Conservation (phyloP, 2,329 filamentous ascomycete species). For the Claviceps monticola region DNA sequence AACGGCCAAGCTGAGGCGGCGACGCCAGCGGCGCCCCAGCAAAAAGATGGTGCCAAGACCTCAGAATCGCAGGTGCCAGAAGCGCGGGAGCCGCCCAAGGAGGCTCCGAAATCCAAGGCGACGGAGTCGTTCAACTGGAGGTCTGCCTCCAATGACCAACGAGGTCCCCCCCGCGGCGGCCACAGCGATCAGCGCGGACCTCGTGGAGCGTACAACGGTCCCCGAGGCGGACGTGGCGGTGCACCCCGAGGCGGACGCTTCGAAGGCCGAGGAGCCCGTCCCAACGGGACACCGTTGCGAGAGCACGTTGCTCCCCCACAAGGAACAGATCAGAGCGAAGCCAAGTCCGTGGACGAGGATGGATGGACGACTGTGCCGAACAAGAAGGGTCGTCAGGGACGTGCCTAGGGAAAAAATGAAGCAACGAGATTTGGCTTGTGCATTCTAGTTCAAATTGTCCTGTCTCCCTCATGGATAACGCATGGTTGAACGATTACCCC, state of each 20-base stretch:
- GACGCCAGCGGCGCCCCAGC: conserved; percentile 20
- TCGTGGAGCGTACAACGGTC: conserved; percentile 28
- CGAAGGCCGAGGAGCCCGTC: conserved; percentile 29
- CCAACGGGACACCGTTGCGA: conserved; percentile 30
- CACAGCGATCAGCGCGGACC: conserved; percentile 30
- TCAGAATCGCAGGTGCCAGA: conserved; percentile 26
- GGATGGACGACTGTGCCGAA: conserved; percentile 46
- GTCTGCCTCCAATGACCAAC: conserved; percentile 33
- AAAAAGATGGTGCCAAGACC: conserved; percentile 30
- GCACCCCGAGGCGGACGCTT: conserved; percentile 28
- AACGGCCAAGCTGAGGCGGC: conserved; percentile 12
- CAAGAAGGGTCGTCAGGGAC: conserved; percentile 24
- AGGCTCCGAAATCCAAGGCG: conserved; percentile 39
- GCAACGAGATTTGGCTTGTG: conserved; percentile 16
- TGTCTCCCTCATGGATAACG: not conserved
- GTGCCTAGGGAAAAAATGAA: conserved; percentile 13
- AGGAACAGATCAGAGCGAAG: conserved; percentile 16
- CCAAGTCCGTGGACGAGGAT: conserved; percentile 36
- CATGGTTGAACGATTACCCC: conserved; percentile 3
- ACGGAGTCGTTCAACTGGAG: conserved; percentile 49
- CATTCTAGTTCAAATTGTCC: conserved; percentile 12
- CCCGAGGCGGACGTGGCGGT: conserved; percentile 20
- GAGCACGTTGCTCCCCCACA: conserved; percentile 20
- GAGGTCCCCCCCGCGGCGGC: conserved; percentile 7
- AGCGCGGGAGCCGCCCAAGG: conserved; percentile 28